phyloP scores from a whole-genome alignment of 2,329 filamentous ascomycete genomes.

The Scytalidium sp. region DNA sequence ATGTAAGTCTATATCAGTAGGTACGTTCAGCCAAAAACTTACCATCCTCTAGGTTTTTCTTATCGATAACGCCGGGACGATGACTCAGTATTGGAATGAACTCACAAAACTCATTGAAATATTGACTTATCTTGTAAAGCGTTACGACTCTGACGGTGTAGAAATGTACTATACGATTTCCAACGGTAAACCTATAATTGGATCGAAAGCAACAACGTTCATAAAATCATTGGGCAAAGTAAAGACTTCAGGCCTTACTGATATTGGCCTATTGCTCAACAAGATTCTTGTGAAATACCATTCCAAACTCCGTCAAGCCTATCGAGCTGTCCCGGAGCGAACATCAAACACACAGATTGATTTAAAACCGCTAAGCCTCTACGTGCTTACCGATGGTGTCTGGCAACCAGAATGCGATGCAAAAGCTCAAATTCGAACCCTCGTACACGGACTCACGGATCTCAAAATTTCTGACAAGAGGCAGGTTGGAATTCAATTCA shows the following conservation, averaged over 20 bases:
- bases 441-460: conserved; percentile 5
- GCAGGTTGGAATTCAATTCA: conserved; percentile 18
- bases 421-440: conserved; percentile 1
- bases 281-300: too few species aligned
- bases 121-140: conserved; percentile 13
- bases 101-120: conserved; percentile 5
- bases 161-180: conserved; percentile 10
- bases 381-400: conserved; percentile 14
- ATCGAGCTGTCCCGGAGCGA: too few species aligned
- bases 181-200: background rate
- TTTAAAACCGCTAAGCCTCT: conserved; percentile 10
- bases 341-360: too few species aligned
- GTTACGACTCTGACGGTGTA: conserved; percentile 9
- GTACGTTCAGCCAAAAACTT: too few species aligned
- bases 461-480: background rate
- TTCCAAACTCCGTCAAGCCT: too few species aligned
- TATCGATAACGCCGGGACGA: conserved; percentile 9
- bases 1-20: too few species aligned
- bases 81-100: conserved; percentile 9
- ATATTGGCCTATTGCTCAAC: too few species aligned
- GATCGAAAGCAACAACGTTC: too few species aligned
- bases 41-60: conserved; percentile 9
- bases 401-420: conserved; percentile 8
- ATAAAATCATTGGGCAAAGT: too few species aligned
- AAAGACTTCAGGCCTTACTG: too few species aligned